Evolutionary conservation across 2,329 filamentous ascomycete genomes (phyloP).

Genomic region (Sporothrix curviconia): DNA sequence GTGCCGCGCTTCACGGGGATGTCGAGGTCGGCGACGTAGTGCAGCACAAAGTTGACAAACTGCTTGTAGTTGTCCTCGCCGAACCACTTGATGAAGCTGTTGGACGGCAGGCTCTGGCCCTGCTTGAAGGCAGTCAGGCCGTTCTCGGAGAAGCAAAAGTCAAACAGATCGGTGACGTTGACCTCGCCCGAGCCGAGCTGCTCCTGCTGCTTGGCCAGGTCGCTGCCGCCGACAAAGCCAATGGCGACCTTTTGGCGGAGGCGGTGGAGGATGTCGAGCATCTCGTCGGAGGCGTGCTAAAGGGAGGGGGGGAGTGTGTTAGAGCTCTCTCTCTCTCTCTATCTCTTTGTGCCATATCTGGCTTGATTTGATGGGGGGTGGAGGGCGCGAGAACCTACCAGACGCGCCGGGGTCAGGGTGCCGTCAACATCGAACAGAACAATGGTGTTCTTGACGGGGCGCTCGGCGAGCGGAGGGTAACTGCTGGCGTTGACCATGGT

Average conservation of each 20-base stretch:
- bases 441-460: conserved; percentile 87
- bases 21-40: conserved; percentile 78
- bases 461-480: conserved; percentile 72
- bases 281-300: conserved; percentile 67
- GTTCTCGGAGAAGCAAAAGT: conserved; percentile 97
- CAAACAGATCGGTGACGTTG: conserved; percentile 80
- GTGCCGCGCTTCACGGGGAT: conserved; percentile 78
- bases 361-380: no score
- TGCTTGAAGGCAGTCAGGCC: conserved; percentile 85
- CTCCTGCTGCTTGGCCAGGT: conserved; percentile 91
- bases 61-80: conserved; percentile 79
- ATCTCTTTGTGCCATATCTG: no score
- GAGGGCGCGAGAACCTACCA: conserved; percentile 39
- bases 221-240: conserved; percentile 86
- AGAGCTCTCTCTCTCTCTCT: neutral
- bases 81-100: conserved; percentile 86
- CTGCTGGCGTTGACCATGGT: conserved; percentile 16
- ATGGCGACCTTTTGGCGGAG: conserved; percentile 85
- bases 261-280: conserved; percentile 69
- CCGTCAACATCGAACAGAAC: conserved; percentile 94
- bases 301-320: neutral
- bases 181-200: conserved; percentile 67
- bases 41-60: conserved; percentile 68
- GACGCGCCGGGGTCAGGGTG: conserved; percentile 77
- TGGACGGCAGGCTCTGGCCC: conserved; percentile 66